These are phyloP conservation scores for Ophiocordyceps camponoti-leonardi DNA, from an alignment of 2,329 filamentous ascomycete species.

Conservation along the genomic window DNA sequence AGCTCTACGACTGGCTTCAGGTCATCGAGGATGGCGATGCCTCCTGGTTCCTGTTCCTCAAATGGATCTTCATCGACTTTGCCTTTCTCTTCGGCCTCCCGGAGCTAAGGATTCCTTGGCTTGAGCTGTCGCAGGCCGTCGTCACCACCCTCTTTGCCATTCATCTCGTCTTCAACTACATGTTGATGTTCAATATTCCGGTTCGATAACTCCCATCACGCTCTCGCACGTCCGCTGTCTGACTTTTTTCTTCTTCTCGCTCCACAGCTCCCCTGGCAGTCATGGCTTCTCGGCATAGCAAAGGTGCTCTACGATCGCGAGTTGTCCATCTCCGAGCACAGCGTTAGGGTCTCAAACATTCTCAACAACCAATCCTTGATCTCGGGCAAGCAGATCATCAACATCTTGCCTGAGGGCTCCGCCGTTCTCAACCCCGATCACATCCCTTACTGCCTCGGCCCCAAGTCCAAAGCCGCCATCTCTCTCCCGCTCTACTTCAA, in stretches of 20 bases:
- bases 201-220: slow-evolving; percentile 34
- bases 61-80: slow-evolving; percentile 82
- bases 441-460: slow-evolving; percentile 65
- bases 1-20: slow-evolving; percentile 70
- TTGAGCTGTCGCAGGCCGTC: slow-evolving; percentile 70
- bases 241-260: too few species aligned
- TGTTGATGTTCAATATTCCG: slow-evolving; percentile 85
- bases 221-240: neutral
- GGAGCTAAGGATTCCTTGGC: slow-evolving; percentile 81
- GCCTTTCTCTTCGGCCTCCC: slow-evolving; percentile 77
- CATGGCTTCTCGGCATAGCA: slow-evolving; percentile 54
- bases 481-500: slow-evolving; percentile 81
- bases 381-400: slow-evolving; percentile 90
- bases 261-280: slow-evolving; percentile 50
- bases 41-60: slow-evolving; percentile 81
- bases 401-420: slow-evolving; percentile 92
- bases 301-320: slow-evolving; percentile 87
- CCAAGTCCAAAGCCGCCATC: slow-evolving; percentile 38
- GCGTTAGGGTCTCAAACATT: slow-evolving; percentile 74
- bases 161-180: slow-evolving; percentile 60
- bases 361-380: slow-evolving; percentile 88
- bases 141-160: slow-evolving; percentile 53
- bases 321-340: slow-evolving; percentile 80
- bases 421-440: slow-evolving; percentile 73
- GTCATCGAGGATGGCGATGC: slow-evolving; percentile 67